A percentile compares a stretch with the other conserved stretches of the same genome.
Evolutionary conservation across 768 basidiomycete genomes (phyloP).

Genomic region (Hirschioporus abietinus): DNA sequence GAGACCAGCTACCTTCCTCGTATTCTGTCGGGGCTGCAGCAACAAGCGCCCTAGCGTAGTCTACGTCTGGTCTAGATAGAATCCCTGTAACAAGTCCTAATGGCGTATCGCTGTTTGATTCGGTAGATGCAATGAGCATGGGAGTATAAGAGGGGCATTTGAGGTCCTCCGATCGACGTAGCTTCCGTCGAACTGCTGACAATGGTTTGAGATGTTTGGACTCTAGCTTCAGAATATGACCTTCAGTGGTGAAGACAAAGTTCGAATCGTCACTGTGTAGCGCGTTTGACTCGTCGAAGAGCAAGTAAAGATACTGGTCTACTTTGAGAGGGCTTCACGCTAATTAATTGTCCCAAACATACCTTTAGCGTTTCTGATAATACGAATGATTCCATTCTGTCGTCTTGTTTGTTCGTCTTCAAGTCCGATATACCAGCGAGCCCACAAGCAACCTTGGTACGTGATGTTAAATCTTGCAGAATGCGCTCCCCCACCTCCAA

Average conservation of each 20-base stretch:
- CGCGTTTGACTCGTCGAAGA: conserved; percentile 83
- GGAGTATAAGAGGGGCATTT: conserved; percentile 72
- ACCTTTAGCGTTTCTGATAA: conserved; percentile 91
- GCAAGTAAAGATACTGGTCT: conserved; percentile 79
- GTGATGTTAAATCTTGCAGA: conserved; percentile 63
- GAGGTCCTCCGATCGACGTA: conserved; percentile 58
- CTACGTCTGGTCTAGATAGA: conserved; percentile 67
- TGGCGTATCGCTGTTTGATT: conserved; percentile 15
- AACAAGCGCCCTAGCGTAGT: conserved; percentile 74
- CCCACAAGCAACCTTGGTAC: conserved; percentile 83
- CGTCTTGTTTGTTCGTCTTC: conserved; percentile 69
- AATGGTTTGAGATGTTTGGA: conserved; percentile 46
- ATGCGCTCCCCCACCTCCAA: conserved; percentile 86
- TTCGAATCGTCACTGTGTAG: conserved; percentile 75
- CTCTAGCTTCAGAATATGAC: conserved; percentile 76
- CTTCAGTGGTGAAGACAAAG: conserved; percentile 93
- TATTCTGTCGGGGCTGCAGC: conserved; percentile 42
- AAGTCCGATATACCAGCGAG: conserved; percentile 79
- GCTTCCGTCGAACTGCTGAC: conserved; percentile 52
- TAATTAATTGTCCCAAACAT: conserved; percentile 8
- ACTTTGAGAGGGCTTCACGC: background rate
- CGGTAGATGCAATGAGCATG: conserved; percentile 10
- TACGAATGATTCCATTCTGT: conserved; percentile 97
- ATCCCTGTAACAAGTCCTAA: conserved; percentile 61
- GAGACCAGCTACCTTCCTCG: conserved; percentile 58